Conservation (phyloP, 2,329 filamentous ascomycete genomes). For the Cyanodermella asteris region DNA sequence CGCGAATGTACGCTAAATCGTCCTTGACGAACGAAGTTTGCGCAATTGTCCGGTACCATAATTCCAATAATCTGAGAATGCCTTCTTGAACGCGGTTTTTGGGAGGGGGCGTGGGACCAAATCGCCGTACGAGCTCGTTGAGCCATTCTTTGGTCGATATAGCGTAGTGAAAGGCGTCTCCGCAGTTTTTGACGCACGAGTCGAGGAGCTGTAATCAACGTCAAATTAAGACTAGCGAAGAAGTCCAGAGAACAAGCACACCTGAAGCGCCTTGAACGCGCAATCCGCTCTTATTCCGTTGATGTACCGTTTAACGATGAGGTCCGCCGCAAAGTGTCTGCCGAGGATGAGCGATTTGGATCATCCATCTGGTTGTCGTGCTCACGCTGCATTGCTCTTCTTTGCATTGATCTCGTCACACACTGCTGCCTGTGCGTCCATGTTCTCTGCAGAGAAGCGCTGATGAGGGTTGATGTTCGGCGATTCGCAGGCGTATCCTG, state of each 20-base stretch:
- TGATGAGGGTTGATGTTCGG: constrained; percentile 97
- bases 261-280: constrained; percentile 64
- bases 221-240: no score
- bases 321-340: no score
- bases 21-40: constrained; percentile 96
- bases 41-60: constrained; percentile 97
- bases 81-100: constrained; percentile 74
- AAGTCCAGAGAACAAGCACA: constrained; percentile 7
- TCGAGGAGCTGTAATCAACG: constrained; percentile 74
- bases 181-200: constrained; percentile 99
- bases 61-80: constrained; percentile 90
- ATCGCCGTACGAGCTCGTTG: constrained; percentile 89
- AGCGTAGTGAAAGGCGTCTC: constrained; percentile 94
- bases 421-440: no score
- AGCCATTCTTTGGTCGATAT: constrained; percentile 98
- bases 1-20: constrained; percentile 82
- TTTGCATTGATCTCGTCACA: constrained; percentile 98
- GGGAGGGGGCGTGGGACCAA: constrained; percentile 78
- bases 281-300: constrained; percentile 97
- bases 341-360: no score
- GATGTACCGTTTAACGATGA: no score
- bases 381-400: constrained; percentile 55
- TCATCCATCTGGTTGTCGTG: constrained; percentile 8
- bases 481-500: constrained; percentile 79
- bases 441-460: constrained; percentile 84